Base-by-base conservation (phyloP, 352 stramenopile species). In the Aphanomyces astaci region DNA sequence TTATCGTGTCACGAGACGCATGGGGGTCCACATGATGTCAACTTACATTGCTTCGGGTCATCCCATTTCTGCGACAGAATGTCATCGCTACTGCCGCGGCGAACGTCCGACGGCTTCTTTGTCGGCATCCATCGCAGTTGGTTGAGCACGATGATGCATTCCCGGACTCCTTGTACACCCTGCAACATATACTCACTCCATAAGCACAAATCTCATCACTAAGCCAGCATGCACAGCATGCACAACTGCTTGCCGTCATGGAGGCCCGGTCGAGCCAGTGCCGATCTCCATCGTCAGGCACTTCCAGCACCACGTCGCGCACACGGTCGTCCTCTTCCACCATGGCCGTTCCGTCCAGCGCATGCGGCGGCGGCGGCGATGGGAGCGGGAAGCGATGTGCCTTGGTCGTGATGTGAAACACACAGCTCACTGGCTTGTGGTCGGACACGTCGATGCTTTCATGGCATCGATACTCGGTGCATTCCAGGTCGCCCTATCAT, bases 391-490 rank as follows among this genome's bases (percentile, higher is more conserved):
- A 66, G 22, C 30, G 60, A 5, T 13, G 28, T n/a, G 49, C 48
- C 27, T 59, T 59, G 27, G 62, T 45, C 28, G 31, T 59, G 13
- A 94, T 74, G 13, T 80, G 73, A 39, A 92, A 92, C 25, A 84
- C 76, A 0, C 78, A 82, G 28, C 71, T 83, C 19, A 95, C 87
- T 1, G 88, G 84, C 40, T 92, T 91, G 76, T 96, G 88, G 66
- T 96, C 88, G 5, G 84, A 94, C 15, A 77, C 80, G 17, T 78
- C 87, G 17, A 95, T 65, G 0, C 63, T 65, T 64, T 96, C 88
- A 56, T 86, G 94, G 32, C 82, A 92, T 22, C 80, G 74, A 63
- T 96, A 96, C 17, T 75, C 78, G 17, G 84, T 63, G 53, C 88
- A 91, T 30, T 78, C 72, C 11, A 95, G 74, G 19, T 88, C 70